Evolutionary conservation across 257 asterid species (phyloP), one percentile per base, ranked within the genome.

Genomic region (Nicotiana benthamiana): DNA sequence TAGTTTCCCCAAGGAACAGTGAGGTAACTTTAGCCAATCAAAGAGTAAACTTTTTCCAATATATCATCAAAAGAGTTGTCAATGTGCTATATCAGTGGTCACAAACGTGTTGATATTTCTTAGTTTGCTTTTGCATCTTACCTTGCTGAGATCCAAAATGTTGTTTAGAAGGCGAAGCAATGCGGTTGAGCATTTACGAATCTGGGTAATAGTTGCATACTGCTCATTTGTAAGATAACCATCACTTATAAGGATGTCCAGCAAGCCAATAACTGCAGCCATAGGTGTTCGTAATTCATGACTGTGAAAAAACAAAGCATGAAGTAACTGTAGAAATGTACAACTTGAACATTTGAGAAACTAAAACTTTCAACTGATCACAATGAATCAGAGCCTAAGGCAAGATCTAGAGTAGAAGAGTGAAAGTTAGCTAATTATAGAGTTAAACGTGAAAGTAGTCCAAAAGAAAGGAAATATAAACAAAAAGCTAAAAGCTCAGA

Each of bases 181-280:
- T 80, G 97, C 93, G 57, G 90, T 92, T 18, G 98, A 94, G 80
- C 98, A 94, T 85, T 92, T 94, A n/a, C 97, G 96, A 67, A 94
- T 94, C 82, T 94, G 98, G 2, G 93, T 89, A 75, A 94, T 87
- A 88, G 89, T 93, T 4, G 93, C 84, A 75, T 87, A 90, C 77
- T 94, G 98, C 76, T 94, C 98, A 64, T 89, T 90, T 26, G 92
- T 90, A 64, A 94, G 96, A 80, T 89, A 88, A 78, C 92, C 91
- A 74, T 94, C 98, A 75, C 94, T 81, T 85, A 90, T 87, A 43
- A 94, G 98, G 81, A 94, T 94, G 83, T 94, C 98, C 75, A 94
- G 92, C 83, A 94, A 85, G 20, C 98, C 98, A 85, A 94, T 94
- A 75, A 94, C 98, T 40, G 98, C 97, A 81, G 98, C 98, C 97